Conservation (phyloP, 441 rosid species). For the Monsonia emarginata region DNA sequence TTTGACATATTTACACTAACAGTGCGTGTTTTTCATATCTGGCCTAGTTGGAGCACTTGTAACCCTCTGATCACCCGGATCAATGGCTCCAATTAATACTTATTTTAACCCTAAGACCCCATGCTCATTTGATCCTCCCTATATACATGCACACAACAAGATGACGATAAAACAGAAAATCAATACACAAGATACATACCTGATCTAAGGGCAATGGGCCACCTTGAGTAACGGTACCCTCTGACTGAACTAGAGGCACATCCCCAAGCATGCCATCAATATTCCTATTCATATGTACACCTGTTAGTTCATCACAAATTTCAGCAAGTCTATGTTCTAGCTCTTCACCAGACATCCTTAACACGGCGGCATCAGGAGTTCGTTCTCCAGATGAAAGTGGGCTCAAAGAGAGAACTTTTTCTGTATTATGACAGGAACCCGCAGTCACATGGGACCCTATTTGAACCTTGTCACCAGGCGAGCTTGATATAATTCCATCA, state of each 20-base stretch:
- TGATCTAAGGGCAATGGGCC: constrained; percentile 24
- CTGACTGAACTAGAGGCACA: constrained; percentile 21
- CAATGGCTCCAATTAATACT: no score
- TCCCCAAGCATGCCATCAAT: constrained; percentile 6
- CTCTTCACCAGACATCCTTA: constrained; percentile 7
- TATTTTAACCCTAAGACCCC: no score
- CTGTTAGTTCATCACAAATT: constrained; percentile 4
- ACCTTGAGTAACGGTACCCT: constrained; percentile 19
- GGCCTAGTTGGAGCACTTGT: no score
- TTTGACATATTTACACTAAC: no score
- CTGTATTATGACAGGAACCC: constrained; percentile 15
- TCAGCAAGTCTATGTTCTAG: constrained; percentile 9
- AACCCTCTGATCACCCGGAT: no score
- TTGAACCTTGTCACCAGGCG: constrained; percentile 24
- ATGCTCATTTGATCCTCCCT: no score
- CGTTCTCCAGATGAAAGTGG: constrained; percentile 18
- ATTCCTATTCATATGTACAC: constrained; percentile 9
- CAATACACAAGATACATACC: constrained; percentile 17
- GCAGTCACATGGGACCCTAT: constrained; percentile 23
- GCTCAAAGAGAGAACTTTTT: constrained; percentile 18
- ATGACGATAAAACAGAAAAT: not conserved
- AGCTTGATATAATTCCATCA: constrained; percentile 16
- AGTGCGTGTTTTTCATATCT: no score
- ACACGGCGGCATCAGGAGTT: constrained; percentile 10
- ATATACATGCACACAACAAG: not conserved